Conservation (phyloP, 768 basidiomycete species). For the Tricholoma sp. region DNA sequence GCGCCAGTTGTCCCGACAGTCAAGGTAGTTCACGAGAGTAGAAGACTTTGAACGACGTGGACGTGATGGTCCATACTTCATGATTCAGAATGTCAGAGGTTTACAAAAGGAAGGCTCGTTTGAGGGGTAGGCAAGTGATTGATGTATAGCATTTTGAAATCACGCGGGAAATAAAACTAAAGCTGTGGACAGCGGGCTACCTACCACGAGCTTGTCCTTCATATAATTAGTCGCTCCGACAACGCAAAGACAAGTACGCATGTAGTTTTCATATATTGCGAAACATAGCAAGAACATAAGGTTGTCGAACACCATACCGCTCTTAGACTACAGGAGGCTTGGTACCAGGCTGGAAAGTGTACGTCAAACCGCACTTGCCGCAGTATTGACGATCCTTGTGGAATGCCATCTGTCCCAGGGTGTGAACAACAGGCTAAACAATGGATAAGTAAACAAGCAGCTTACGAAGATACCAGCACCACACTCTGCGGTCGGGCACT, state of each 20-base stretch:
- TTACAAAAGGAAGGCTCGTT: too few species aligned
- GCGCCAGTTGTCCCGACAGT: background rate
- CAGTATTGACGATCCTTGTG: constrained; percentile 98
- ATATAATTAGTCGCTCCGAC: background rate
- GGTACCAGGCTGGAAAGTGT: constrained; percentile 76
- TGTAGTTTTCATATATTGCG: background rate
- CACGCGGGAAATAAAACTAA: background rate
- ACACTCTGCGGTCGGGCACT: constrained; percentile 83
- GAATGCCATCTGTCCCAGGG: constrained; percentile 81
- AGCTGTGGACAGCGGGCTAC: too few species aligned
- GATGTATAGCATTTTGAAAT: background rate
- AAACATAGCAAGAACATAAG: background rate
- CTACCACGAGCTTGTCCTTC: background rate
- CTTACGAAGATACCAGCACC: constrained; percentile 83
- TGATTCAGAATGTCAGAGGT: too few species aligned
- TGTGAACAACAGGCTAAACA: constrained; percentile 14
- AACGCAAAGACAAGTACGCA: background rate
- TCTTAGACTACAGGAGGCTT: constrained; percentile 68
- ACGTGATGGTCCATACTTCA: too few species aligned
- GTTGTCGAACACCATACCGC: background rate
- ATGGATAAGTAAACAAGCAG: constrained; percentile 6
- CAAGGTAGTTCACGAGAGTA: background rate
- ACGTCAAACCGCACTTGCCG: constrained; percentile 89
- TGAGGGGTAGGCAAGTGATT: too few species aligned
- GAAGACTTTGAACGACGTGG: background rate